Evolutionary conservation across 177 flowering plant genomes (phyloP), one percentile per base, ranked within the genome.

Genomic region (Vitis hybrid): DNA sequence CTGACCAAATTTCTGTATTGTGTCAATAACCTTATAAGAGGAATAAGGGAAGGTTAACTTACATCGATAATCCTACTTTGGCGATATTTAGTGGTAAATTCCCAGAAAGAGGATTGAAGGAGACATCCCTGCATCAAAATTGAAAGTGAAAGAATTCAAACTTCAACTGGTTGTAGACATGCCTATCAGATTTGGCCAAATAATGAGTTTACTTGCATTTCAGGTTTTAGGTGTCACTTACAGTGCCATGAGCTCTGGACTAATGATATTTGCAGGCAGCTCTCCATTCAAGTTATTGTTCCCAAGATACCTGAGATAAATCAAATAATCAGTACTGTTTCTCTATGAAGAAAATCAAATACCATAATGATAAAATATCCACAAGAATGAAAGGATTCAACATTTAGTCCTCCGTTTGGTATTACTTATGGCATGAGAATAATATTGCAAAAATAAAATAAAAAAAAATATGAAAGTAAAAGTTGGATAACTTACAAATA

Each of bases 261-360:
- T 63, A 52, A 77, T 65, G 62, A 82, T 73, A 46, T 74, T 75
- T 65, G 65, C 58, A 57, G 88, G 84, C 9, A 83, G 67, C 64
- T 76, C 71, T 60, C 86, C 88, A 54, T 3, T 72, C 65, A 85
- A 74, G 75, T 74, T 80, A 68, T 85, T 85, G 70, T 72, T 81
- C 64, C 88, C 88, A 68, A 85, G 86, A 75, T 76, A 85, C 67
- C 88, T 85, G 86, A 58, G 63, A 76, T 58, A 53, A 20, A 59
- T n/a, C 46, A 61, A 63, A 27, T 27, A 27, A 27, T 27, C 30
- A 27, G 30, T 5, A 13, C 24, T 9, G 2, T 18, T 2, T n/a
- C 30, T 17, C 30, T 4, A 17, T 32, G 4, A 59, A 20, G 15
- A 46, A 58, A 59, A 4, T 48, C 12, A 15, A 12, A 56, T 27